Conservation (phyloP, 352 stramenopile genomes). For the Phytophthora agathidicida region DNA sequence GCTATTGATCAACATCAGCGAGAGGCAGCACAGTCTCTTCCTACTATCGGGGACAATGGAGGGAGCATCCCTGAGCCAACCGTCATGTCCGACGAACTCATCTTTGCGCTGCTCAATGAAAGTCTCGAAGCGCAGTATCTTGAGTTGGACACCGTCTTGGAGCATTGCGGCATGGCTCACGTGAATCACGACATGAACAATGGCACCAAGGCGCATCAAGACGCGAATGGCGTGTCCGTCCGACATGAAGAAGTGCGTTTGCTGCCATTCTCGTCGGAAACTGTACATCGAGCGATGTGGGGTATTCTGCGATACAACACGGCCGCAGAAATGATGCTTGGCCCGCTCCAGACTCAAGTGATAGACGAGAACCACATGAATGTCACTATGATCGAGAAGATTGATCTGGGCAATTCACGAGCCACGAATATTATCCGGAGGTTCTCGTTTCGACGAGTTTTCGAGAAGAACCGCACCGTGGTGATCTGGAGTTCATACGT, state of each 20-base stretch:
- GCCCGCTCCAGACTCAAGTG: constrained; percentile 27
- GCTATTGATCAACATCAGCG: constrained; percentile 41
- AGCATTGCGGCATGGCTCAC: constrained; percentile 18
- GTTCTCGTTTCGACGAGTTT: constrained; percentile 31
- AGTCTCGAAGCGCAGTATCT: constrained; percentile 30
- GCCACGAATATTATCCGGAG: constrained; percentile 27
- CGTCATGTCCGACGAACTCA: constrained; percentile 19
- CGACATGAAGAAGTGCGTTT: constrained; percentile 31
- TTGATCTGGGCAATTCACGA: constrained; percentile 18
- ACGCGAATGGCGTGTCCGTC: constrained; percentile 21
- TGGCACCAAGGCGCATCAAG: constrained; percentile 23
- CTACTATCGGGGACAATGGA: neutral
- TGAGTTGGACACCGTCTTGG: constrained; percentile 27
- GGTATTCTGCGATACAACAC: constrained; percentile 29
- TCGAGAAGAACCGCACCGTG: constrained; percentile 24
- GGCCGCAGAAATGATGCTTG: constrained; percentile 35
- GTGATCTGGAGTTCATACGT: constrained; percentile 39
- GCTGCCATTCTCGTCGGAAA: constrained; percentile 33
- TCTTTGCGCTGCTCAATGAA: constrained; percentile 28
- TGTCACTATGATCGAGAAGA: constrained; percentile 40
- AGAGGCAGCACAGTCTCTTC: constrained; percentile 27
- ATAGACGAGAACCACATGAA: constrained; percentile 37
- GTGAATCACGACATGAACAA: constrained; percentile 34
- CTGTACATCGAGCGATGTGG: constrained; percentile 38
- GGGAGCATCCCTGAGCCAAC: neutral